A percentile compares a stretch with the other conserved stretches of the same genome.
These are phyloP conservation scores for Cryptosporidium meleagridis DNA, from an alignment of 169 alveolate species.

Conservation along the genomic window DNA sequence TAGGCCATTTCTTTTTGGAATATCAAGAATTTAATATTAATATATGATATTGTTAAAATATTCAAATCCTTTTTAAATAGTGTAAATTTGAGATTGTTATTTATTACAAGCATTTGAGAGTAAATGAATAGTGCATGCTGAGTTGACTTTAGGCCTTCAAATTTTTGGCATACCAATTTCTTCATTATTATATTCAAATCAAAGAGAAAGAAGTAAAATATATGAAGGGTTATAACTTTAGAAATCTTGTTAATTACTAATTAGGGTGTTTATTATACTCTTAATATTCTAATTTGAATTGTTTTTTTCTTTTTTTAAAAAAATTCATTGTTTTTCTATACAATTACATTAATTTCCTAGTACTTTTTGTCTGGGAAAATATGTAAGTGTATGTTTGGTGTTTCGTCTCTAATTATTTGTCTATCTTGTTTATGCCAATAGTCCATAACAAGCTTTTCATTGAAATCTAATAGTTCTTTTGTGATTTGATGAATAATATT, in stretches of 20 bases:
- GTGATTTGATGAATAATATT: not conserved
- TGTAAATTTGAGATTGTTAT: not conserved
- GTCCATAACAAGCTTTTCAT: not conserved
- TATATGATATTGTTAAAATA: no score
- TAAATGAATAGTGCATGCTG: not conserved
- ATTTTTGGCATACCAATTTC: not conserved
- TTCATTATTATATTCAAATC: not conserved
- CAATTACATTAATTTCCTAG: not conserved
- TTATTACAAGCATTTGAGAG: not conserved
- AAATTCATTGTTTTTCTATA: not conserved
- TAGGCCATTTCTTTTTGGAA: not conserved
- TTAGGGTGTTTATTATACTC: slow-evolving; percentile 8
- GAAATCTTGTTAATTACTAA: not conserved
- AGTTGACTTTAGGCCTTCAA: not conserved
- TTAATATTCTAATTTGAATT: not conserved
- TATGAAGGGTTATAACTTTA: not conserved
- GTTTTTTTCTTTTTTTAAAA: not conserved
- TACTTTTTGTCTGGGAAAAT: slow-evolving; percentile 3
- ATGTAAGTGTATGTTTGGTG: slow-evolving; percentile 8
- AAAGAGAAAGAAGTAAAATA: not conserved
- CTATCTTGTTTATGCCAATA: slow-evolving; percentile 5
- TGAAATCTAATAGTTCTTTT: not conserved
- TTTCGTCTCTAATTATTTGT: not conserved
- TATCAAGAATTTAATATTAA: not conserved
- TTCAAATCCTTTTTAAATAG: not conserved